Conservation (phyloP, 371 early-diverging fungal species). For the Capniomyces stellatus region DNA sequence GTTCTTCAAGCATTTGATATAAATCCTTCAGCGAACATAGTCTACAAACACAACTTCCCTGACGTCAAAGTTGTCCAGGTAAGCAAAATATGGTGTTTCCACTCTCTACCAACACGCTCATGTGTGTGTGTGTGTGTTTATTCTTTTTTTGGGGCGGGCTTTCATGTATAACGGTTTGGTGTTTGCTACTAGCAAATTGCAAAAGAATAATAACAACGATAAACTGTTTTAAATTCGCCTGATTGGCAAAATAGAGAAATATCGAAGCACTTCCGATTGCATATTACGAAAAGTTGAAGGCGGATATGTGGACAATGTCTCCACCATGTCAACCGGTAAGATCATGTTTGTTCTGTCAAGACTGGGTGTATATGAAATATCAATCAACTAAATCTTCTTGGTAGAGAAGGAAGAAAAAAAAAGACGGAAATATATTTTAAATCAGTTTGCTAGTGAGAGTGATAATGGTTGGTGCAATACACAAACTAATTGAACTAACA, state of each 20-base stretch:
- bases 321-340: constrained; percentile 62
- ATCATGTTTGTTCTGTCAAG: too few relatives aligned
- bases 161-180: too few relatives aligned
- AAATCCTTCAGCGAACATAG: constrained; percentile 56
- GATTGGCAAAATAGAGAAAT: constrained; percentile 22
- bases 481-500: too few relatives aligned
- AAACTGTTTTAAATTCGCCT: background rate
- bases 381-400: too few relatives aligned
- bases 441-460: too few relatives aligned
- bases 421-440: too few relatives aligned
- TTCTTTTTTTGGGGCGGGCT: too few relatives aligned
- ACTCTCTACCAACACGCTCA: too few relatives aligned
- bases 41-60: constrained; percentile 58
- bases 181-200: background rate
- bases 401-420: too few relatives aligned
- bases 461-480: too few relatives aligned
- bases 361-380: too few relatives aligned
- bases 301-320: constrained; percentile 68
- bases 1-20: constrained; percentile 61
- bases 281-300: constrained; percentile 38
- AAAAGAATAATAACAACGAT: background rate
- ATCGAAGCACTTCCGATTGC: constrained; percentile 46
- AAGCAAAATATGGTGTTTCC: constrained; percentile 2
- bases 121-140: too few relatives aligned
- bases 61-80: constrained; percentile 42